Evolutionary conservation across 805 yeast genomes (phyloP).

Genomic region (Sugiyamaella americana): DNA sequence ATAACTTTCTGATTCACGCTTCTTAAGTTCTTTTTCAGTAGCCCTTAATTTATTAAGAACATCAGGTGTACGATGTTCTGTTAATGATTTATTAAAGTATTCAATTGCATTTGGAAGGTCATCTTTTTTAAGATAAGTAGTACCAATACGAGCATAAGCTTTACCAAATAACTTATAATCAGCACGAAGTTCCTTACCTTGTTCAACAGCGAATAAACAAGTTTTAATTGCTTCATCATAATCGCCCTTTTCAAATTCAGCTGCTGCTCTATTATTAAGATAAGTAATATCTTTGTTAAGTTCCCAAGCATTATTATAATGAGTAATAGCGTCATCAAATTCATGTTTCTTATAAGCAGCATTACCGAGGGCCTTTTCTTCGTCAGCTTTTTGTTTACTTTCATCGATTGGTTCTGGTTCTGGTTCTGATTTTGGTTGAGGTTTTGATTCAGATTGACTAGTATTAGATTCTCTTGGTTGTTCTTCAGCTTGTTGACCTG

Average conservation of each 20-base stretch:
- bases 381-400: conserved; percentile 34
- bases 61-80: conserved; percentile 96
- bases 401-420: conserved; percentile 33
- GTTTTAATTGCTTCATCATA: conserved; percentile 78
- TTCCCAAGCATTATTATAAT: conserved; percentile 83
- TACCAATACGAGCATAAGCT: conserved; percentile 89
- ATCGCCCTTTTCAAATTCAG: conserved; percentile 93
- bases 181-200: conserved; percentile 84
- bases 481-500: conserved; percentile 14
- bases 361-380: conserved; percentile 80
- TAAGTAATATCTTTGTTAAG: conserved; percentile 79
- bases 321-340: conserved; percentile 87
- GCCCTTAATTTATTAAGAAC: conserved; percentile 79
- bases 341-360: conserved; percentile 75
- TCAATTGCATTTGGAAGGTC: conserved; percentile 69
- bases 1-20: conserved; percentile 68
- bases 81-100: conserved; percentile 80
- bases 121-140: conserved; percentile 65
- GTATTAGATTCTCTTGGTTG: conserved; percentile 5
- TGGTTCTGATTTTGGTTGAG: conserved; percentile 22
- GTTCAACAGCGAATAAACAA: conserved; percentile 75
- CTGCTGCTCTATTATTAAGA: conserved; percentile 95
- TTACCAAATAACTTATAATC: conserved; percentile 90
- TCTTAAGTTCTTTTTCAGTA: conserved; percentile 80
- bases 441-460: conserved; percentile 11